Evolutionary conservation across 140 eudicot species (phyloP).

Genomic region (Stevia rebaudiana): DNA sequence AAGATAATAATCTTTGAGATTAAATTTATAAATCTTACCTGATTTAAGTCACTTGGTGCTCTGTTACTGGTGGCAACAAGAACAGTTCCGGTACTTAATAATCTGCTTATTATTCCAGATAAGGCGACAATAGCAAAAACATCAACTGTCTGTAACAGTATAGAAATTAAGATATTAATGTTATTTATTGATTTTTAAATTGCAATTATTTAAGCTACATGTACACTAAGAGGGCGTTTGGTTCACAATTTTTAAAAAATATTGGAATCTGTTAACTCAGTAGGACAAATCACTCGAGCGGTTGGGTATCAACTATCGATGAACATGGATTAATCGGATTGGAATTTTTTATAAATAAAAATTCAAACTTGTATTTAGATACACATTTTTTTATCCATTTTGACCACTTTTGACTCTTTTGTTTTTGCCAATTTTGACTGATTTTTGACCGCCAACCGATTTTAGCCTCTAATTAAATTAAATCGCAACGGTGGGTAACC

Average conservation of each 20-base stretch:
- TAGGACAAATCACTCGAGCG: too few species aligned
- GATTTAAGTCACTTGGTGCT: slow-evolving; percentile 87
- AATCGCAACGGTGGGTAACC: too few species aligned
- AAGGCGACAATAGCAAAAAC: slow-evolving; percentile 94
- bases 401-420: too few species aligned
- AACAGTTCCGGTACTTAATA: slow-evolving; percentile 86
- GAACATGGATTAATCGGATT: too few species aligned
- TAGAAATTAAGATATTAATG: slow-evolving; percentile 12
- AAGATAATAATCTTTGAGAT: background rate
- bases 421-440: too few species aligned
- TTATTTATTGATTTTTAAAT: slow-evolving; percentile 3
- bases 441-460: too few species aligned
- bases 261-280: background rate
- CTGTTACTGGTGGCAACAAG: slow-evolving; percentile 99
- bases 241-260: background rate
- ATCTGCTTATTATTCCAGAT: slow-evolving; percentile 93
- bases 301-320: too few species aligned
- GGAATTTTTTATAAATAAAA: too few species aligned
- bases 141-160: slow-evolving; percentile 85
- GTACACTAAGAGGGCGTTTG: background rate
- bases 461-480: too few species aligned
- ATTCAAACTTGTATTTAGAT: too few species aligned
- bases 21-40: slow-evolving; percentile 34
- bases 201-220: background rate
- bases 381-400: too few species aligned